A percentile compares a stretch with the other conserved stretches of the same genome.
phyloP scores from a whole-genome alignment of 106 monocot genomes.

The Platanthera zijinensis region DNA sequence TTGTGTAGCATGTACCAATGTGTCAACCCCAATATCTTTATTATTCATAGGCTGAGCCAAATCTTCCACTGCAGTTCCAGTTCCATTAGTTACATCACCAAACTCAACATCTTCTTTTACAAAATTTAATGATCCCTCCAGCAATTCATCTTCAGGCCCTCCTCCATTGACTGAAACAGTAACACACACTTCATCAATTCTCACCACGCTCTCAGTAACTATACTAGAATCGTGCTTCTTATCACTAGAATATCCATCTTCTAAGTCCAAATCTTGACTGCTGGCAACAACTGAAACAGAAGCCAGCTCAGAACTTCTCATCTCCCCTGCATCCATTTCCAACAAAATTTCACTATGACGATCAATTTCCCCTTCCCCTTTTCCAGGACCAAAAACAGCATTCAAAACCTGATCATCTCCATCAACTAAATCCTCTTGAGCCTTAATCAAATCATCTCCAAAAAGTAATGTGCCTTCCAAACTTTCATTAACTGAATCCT shows the following conservation, averaged over 20 bases:
- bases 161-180: not conserved
- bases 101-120: not conserved
- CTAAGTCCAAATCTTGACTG: conserved; percentile 3
- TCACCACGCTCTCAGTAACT: not conserved
- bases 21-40: not conserved
- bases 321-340: not conserved
- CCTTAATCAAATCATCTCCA: not conserved
- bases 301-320: not conserved
- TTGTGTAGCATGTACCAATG: not conserved
- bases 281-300: not conserved
- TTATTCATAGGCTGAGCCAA: not conserved
- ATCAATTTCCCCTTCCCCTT: not conserved
- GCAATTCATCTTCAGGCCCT: not conserved
- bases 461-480: not conserved
- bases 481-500: conserved; percentile 1
- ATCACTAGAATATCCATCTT: conserved; percentile 1
- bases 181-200: not conserved
- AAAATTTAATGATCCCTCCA: not conserved
- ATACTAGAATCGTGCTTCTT: not conserved
- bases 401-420: conserved; percentile 1
- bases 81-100: not conserved
- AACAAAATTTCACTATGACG: not conserved
- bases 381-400: not conserved
- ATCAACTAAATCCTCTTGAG: not conserved
- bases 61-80: not conserved